A percentile compares a stretch with the other conserved stretches of the same genome.
phyloP scores from a whole-genome alignment of 1,284 basidiomycete species.

The Cryptococcus depauperatus region DNA sequence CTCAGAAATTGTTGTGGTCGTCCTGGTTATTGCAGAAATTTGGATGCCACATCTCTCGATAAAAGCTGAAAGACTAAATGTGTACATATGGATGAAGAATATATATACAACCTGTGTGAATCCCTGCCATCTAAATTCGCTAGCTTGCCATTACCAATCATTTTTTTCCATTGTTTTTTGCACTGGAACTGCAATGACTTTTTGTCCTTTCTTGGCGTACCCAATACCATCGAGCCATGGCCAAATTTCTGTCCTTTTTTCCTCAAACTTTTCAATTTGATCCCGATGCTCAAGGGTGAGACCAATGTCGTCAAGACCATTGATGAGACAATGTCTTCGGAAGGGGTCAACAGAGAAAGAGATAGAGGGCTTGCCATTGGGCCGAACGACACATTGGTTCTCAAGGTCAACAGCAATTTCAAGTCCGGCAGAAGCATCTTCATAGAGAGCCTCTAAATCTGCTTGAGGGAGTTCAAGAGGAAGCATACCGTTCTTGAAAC shows the following conservation, averaged over 20 bases:
- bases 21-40: too few relatives aligned
- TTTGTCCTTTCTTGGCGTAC: slow-evolving; percentile 58
- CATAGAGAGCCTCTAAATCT: slow-evolving; percentile 65
- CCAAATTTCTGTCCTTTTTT: slow-evolving; percentile 64
- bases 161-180: slow-evolving; percentile 48
- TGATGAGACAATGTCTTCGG: slow-evolving; percentile 82
- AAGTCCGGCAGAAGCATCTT: slow-evolving; percentile 69
- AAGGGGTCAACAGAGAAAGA: slow-evolving; percentile 76
- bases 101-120: too few relatives aligned
- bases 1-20: too few relatives aligned
- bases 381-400: slow-evolving; percentile 70
- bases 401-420: slow-evolving; percentile 86
- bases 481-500: slow-evolving; percentile 95
- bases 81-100: too few relatives aligned
- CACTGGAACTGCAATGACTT: slow-evolving; percentile 47
- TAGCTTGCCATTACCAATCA: slow-evolving; percentile 85
- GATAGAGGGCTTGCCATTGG: slow-evolving; percentile 64
- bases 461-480: slow-evolving; percentile 70
- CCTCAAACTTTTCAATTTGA: slow-evolving; percentile 68
- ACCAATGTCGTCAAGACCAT: slow-evolving; percentile 89
- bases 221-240: slow-evolving; percentile 93
- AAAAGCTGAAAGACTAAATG: too few relatives aligned
- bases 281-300: slow-evolving; percentile 72
- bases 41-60: too few relatives aligned
- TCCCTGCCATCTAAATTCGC: too few relatives aligned